These are phyloP conservation scores for Cenchrus purpureus DNA, from an alignment of 176 grass and related monocot species.

Conservation along the genomic window DNA sequence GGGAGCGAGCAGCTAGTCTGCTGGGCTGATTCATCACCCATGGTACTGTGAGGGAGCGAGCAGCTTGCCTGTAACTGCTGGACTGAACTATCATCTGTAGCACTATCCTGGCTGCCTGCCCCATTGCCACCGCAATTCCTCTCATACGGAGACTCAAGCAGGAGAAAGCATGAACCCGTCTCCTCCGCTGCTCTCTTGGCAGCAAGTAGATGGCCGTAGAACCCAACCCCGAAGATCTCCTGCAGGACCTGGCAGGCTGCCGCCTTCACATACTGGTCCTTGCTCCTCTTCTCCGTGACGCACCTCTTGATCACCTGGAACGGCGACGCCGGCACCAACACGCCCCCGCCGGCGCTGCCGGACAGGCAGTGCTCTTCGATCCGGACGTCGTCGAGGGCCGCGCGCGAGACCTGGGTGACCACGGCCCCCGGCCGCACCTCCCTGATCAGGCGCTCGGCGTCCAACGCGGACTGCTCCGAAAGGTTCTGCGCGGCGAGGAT, in stretches of 20 bases:
- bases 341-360: conserved; percentile 40
- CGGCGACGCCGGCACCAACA: conserved; percentile 80
- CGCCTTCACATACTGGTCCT: conserved; percentile 73
- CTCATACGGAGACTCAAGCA: conserved; percentile 90
- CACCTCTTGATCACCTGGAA: conserved; percentile 79
- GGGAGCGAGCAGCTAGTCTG: conserved; percentile 49
- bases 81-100: conserved; percentile 21
- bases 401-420: conserved; percentile 67
- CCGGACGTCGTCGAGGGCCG: conserved; percentile 66
- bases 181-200: conserved; percentile 86
- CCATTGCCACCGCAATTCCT: conserved; percentile 37
- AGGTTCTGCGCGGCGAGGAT: conserved; percentile 83
- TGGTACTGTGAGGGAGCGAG: conserved; percentile 37
- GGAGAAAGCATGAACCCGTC: conserved; percentile 64
- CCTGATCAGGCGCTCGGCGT: conserved; percentile 74
- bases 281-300: conserved; percentile 81
- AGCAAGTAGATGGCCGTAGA: conserved; percentile 86
- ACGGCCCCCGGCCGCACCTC: conserved; percentile 76
- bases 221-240: conserved; percentile 92
- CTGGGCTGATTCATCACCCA: conserved; percentile 36
- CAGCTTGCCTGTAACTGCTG: conserved; percentile 53
- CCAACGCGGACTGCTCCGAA: conserved; percentile 76
- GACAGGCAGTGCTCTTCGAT: conserved; percentile 70
- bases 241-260: conserved; percentile 82
- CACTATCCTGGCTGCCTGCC: conserved; percentile 12